phyloP scores from a whole-genome alignment of 2,329 filamentous ascomycete species.

The Sclerotinia nivalis region DNA sequence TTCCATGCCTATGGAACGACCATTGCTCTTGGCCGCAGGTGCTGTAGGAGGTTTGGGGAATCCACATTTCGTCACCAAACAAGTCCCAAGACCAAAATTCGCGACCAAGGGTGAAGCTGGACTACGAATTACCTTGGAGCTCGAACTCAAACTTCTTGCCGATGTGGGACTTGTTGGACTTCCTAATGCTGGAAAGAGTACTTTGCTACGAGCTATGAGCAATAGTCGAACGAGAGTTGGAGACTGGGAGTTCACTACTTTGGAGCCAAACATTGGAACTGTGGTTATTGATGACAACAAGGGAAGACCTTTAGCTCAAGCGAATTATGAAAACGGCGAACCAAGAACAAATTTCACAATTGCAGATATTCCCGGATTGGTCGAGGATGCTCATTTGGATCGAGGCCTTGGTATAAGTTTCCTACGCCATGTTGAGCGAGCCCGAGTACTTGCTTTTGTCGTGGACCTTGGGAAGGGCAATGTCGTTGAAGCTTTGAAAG shows the following conservation, averaged over 20 bases:
- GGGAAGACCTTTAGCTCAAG: constrained; percentile 61
- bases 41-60: constrained; percentile 91
- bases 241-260: constrained; percentile 94
- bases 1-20: constrained; percentile 74
- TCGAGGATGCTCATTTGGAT: constrained; percentile 90
- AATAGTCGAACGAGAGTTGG: constrained; percentile 88
- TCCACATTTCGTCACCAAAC: constrained; percentile 82
- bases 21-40: constrained; percentile 82
- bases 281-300: constrained; percentile 87
- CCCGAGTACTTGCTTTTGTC: constrained; percentile 90
- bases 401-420: constrained; percentile 89
- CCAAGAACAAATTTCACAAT: constrained; percentile 82
- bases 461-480: constrained; percentile 80
- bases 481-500: constrained; percentile 74
- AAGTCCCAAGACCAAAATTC: constrained; percentile 76
- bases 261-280: constrained; percentile 93
- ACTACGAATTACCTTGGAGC: constrained; percentile 74
- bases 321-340: constrained; percentile 50
- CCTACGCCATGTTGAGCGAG: constrained; percentile 89
- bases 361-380: constrained; percentile 91
- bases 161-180: constrained; percentile 93
- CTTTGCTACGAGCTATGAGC: constrained; percentile 81
- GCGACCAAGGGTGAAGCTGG: constrained; percentile 84
- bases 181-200: constrained; percentile 95
- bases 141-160: constrained; percentile 92